Percentiles rank a stretch among this genome's conserved stretches.
These are phyloP conservation scores for Ambrosia hybrid DNA, from an alignment of 140 eudicot species.

Conservation along the genomic window DNA sequence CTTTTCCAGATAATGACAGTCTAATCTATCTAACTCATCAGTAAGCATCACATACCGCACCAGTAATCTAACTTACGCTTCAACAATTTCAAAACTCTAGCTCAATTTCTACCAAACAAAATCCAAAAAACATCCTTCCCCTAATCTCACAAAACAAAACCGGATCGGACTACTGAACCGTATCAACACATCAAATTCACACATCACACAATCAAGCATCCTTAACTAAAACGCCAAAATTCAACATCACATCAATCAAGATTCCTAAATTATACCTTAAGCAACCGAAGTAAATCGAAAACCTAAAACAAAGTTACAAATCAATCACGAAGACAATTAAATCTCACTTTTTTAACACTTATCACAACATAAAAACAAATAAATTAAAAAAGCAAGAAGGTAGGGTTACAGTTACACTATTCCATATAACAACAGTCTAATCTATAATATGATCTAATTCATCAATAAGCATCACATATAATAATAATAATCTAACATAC, in stretches of 20 bases:
- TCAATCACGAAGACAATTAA: background rate
- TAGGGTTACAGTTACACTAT: too few species aligned
- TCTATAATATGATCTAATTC: background rate
- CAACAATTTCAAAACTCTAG: slow-evolving; percentile 19
- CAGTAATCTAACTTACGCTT: background rate
- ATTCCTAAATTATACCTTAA: slow-evolving; percentile 13
- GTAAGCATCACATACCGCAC: slow-evolving; percentile 1
- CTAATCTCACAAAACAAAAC: background rate
- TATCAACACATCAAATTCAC: slow-evolving; percentile 13
- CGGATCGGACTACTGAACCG: slow-evolving; percentile 13
- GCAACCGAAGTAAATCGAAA: background rate
- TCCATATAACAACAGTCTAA: too few species aligned
- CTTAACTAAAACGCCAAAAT: background rate
- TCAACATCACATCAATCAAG: slow-evolving; percentile 11
- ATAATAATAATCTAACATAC: slow-evolving; percentile 10
- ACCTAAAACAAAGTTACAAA: too few species aligned
- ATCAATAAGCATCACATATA: background rate
- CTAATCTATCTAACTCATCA: background rate
- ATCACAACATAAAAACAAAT: too few species aligned
- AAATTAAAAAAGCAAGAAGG: too few species aligned
- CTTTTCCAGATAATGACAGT: background rate
- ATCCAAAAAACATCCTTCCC: background rate
- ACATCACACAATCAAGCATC: background rate
- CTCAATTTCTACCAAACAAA: background rate
- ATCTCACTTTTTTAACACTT: slow-evolving; percentile 25